Percentiles rank a stretch among this genome's conserved stretches.
Evolutionary conservation across 345 rosid species (phyloP).

Genomic region (Angophora floribunda): DNA sequence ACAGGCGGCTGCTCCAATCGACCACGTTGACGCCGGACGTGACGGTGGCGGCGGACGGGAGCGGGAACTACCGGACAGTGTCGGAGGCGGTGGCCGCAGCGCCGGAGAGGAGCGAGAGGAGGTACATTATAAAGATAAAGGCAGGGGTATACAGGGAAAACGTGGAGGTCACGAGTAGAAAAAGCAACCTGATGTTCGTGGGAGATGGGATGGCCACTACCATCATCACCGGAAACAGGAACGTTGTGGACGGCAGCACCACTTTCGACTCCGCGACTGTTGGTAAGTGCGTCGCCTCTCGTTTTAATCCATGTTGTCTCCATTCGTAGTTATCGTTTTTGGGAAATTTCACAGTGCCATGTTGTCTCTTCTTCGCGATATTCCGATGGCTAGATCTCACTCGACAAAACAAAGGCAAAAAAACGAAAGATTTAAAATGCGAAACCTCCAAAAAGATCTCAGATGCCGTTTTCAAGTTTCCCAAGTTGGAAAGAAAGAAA

Average conservation of each 20-base stretch:
- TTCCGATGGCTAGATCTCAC: background rate
- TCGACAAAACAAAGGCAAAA: background rate
- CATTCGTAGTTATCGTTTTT: too few species aligned
- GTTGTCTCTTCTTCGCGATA: background rate
- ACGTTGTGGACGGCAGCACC: slow-evolving; percentile 84
- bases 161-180: slow-evolving; percentile 56
- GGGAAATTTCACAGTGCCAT: background rate
- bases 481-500: background rate
- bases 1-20: slow-evolving; percentile 63
- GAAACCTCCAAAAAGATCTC: background rate
- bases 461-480: background rate
- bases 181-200: slow-evolving; percentile 64
- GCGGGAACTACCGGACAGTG: slow-evolving; percentile 54
- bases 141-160: slow-evolving; percentile 80
- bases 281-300: too few species aligned
- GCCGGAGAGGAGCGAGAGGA: slow-evolving; percentile 44
- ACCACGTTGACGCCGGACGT: slow-evolving; percentile 44
- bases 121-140: slow-evolving; percentile 64
- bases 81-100: slow-evolving; percentile 65
- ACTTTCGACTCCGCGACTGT: slow-evolving; percentile 87
- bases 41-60: slow-evolving; percentile 82
- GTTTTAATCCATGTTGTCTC: background rate
- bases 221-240: slow-evolving; percentile 61
- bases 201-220: slow-evolving; percentile 68
- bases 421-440: background rate